Base-by-base conservation (phyloP, 2,329 filamentous ascomycete species). In the Fusarium tupiense region DNA sequence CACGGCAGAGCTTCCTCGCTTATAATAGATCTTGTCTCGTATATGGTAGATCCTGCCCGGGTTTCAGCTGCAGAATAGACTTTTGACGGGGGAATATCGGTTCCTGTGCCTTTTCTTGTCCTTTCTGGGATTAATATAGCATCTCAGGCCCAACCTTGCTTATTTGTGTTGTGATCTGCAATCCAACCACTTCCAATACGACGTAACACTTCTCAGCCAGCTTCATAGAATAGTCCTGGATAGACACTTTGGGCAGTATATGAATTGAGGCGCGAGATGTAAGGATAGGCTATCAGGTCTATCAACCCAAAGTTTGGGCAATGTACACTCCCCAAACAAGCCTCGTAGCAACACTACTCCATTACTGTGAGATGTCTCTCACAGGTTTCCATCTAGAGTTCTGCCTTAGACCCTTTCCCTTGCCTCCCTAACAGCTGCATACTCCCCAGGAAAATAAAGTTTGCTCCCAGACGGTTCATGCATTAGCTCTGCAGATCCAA, bases 111-210 rank as follows among this genome's bases (percentile, higher is more conserved):
- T 6, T 52, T 11, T 35, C 2, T 35, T 35, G 14, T 8, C 33
- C 7, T 35, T 35, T 20, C 2, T 3, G 6, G 8, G 5, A 14
- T 53, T 26, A 20, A 37, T 16, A 37, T 37, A 26, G 31, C 12
- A 20, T 35, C 22, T 3, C 3, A 2, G 0, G 4, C 22, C 13
- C 2, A 16, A 8, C n/a, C 31, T 22, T 37, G 17, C 31, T 1
- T 20, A 8, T 16, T 3, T 26, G 3, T 53, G 31, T 20, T 22
- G 13, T 8, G 17, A 37, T 22, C 31, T 52, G 12, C 49, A 24
- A 24, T 13, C 16, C 16, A 22, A 6, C 9, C 46, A 8, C 26
- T 49, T 49, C 20, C 4, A 22, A 5, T 26, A 4, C 19, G 8
- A 29, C 8, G 19, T 11, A 3, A 47, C 13, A 29, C 19, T 47